These are phyloP conservation scores for Schizosaccharomyces cryophilus DNA, from an alignment of 805 yeast species.

Conservation along the genomic window DNA sequence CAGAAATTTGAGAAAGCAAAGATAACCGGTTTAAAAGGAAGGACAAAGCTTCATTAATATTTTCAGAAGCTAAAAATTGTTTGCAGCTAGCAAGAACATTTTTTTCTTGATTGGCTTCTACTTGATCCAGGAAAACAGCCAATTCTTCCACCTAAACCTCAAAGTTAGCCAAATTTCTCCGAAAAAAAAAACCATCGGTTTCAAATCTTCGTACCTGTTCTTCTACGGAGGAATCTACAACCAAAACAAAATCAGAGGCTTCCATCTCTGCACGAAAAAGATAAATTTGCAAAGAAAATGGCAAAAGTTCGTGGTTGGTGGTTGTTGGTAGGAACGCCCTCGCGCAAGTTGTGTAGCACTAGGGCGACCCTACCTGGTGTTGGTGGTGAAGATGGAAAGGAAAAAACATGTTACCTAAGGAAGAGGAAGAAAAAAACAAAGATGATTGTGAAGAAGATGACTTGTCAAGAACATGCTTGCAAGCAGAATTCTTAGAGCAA, in stretches of 20 bases:
- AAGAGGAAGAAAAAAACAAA: no score
- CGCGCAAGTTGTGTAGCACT: not conserved
- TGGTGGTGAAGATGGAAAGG: no score
- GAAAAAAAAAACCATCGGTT: not conserved
- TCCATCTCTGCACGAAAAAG: not conserved
- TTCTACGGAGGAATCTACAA: not conserved
- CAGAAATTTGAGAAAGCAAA: not conserved
- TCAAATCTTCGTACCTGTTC: not conserved
- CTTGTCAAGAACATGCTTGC: not conserved
- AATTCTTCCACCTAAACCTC: not conserved
- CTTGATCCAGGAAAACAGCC: not conserved
- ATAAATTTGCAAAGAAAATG: not conserved
- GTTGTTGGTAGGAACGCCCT: not conserved
- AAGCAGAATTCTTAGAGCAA: slow-evolving; percentile 4
- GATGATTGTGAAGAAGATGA: no score
- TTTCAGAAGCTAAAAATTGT: not conserved
- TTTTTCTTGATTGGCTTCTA: not conserved
- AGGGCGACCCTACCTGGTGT: no score
- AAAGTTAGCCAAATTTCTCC: not conserved
- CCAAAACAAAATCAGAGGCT: not conserved
- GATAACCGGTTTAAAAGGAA: not conserved
- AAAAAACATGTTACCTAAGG: no score
- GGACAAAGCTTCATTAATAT: not conserved
- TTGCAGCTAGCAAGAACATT: not conserved
- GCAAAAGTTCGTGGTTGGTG: not conserved